phyloP scores from a whole-genome alignment of 2,329 filamentous ascomycete genomes.

The Claviceps sp. region DNA sequence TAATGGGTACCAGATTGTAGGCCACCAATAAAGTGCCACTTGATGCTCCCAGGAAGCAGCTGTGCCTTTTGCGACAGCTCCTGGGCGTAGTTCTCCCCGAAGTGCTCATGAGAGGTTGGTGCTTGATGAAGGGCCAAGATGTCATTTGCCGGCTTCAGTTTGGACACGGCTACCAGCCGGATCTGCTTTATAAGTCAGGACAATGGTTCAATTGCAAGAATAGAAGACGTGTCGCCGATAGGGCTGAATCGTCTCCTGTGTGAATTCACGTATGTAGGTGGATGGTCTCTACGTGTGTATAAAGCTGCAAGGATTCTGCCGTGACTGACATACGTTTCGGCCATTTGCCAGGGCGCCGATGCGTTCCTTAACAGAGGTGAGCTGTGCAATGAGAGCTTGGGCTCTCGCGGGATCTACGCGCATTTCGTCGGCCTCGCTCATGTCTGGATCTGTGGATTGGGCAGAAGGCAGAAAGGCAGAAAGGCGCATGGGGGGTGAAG shows the following conservation, averaged over 20 bases:
- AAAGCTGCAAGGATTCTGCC: too few relatives aligned
- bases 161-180: constrained; percentile 87
- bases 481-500: neutral
- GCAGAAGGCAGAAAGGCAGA: neutral
- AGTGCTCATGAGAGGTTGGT: constrained; percentile 53
- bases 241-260: neutral
- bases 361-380: constrained; percentile 45
- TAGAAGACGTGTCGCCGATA: neutral
- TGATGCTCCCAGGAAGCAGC: constrained; percentile 60
- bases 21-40: constrained; percentile 95
- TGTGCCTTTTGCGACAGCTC: constrained; percentile 79
- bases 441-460: constrained; percentile 12
- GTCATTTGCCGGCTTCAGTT: constrained; percentile 86
- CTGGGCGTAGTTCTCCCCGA: constrained; percentile 93
- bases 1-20: constrained; percentile 55
- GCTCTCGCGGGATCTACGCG: constrained; percentile 49
- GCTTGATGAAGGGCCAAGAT: constrained; percentile 67
- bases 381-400: constrained; percentile 46
- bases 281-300: too few relatives aligned
- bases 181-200: constrained; percentile 33
- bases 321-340: constrained; percentile 33
- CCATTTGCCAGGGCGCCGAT: constrained; percentile 40
- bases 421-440: constrained; percentile 40
- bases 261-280: too few relatives aligned
- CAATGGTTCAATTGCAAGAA: neutral